Base-by-base conservation (phyloP, 2,329 filamentous ascomycete genomes). In the Zymoseptoria crescenta region DNA sequence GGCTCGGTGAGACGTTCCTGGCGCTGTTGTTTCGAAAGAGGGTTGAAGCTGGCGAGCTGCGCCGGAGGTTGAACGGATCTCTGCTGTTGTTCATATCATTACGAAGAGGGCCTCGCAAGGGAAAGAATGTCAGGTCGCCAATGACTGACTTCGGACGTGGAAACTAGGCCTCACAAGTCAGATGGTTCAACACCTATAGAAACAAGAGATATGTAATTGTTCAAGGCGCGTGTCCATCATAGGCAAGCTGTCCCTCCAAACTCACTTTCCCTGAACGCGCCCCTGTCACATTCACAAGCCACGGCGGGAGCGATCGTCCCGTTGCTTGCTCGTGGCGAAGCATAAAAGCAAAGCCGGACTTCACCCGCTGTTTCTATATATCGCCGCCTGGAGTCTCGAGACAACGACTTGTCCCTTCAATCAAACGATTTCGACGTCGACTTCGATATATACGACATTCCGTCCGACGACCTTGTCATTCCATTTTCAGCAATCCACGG, bases 41-140 rank as follows among this genome's bases (percentile, higher is more conserved):
- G 24, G 65, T 57, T 27, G 61, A 56, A 27, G 66, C 67, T 30
- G 66, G 52, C 24, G 65, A 61, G 29, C 56, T 67, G 45, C 64
- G 63, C 65, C 75, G 76, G 63, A 77, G 67, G 66, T 74, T 76
- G 72, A 78, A 77, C 13, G 76, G 75, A 66, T 78, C 76, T 64
- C 76, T 71, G 64, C 73, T 75, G 56, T 49, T 49, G 73, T 77
- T 75, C 76, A 78, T 77, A 50, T 64, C 68, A 68, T 64, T 50
- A 60, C 58, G 16, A 29, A 48, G 41, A 53, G 35, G 45, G 49
- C 29, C 50, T 21, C 55, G 56, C 29, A 49, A 59, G 55, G 49
- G 24, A 53, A 35, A 56, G 27, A 49, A 48, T 53, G 4, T 27
- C 49, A 20, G 8, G 4, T 20, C 54, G 4, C 21, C 49, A 21